A percentile compares a stretch with the other conserved stretches of the same genome.
These are phyloP conservation scores for Oenanthe javanica DNA, from an alignment of 140 eudicot species.

Conservation along the genomic window DNA sequence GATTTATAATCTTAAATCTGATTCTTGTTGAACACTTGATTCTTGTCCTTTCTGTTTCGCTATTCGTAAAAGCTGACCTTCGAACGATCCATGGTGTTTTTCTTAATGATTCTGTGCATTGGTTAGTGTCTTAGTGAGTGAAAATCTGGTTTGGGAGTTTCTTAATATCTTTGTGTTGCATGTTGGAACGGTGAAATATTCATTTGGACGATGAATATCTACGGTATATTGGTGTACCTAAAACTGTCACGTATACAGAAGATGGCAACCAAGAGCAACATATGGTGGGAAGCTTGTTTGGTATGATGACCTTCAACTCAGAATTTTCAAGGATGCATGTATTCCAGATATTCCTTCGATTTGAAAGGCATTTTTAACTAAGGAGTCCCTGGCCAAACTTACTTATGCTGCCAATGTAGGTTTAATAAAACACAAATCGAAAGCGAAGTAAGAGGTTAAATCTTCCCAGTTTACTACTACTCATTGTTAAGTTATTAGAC, in stretches of 20 bases:
- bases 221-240: neutral
- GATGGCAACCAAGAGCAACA: neutral
- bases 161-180: neutral
- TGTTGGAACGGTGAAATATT: too few relatives aligned
- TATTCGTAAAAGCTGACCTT: neutral
- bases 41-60: neutral
- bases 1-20: conserved; percentile 16
- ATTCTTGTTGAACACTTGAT: neutral
- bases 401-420: too few relatives aligned
- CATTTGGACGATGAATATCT: neutral
- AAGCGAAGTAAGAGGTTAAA: too few relatives aligned
- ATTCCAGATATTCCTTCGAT: neutral
- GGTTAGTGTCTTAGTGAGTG: neutral
- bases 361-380: too few relatives aligned
- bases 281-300: neutral
- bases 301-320: neutral
- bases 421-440: too few relatives aligned
- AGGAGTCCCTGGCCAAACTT: too few relatives aligned
- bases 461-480: too few relatives aligned
- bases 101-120: neutral
- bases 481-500: too few relatives aligned
- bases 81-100: neutral
- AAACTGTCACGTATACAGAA: neutral
- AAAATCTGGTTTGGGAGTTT: neutral
- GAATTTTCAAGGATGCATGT: neutral